These are phyloP conservation scores for Monosporascus cannonballus DNA, from an alignment of 2,329 filamentous ascomycete species.

Conservation along the genomic window DNA sequence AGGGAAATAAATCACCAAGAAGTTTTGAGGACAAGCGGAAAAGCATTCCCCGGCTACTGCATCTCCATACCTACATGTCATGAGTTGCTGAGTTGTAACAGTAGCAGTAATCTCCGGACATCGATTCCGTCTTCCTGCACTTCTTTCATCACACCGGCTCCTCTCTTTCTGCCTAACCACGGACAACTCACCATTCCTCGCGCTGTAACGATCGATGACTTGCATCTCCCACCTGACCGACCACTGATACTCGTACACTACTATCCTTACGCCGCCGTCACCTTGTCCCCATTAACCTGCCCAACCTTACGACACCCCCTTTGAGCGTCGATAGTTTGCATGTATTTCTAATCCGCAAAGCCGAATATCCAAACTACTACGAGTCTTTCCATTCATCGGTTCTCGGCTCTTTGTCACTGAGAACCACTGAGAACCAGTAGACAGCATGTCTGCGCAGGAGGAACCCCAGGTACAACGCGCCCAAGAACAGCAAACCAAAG, in stretches of 20 bases:
- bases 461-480: constrained; percentile 8
- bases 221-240: background rate
- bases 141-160: background rate
- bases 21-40: background rate
- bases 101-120: background rate
- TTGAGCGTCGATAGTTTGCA: background rate
- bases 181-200: background rate
- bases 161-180: background rate
- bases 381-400: too few relatives aligned
- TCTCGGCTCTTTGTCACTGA: background rate
- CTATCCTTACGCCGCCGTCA: too few relatives aligned
- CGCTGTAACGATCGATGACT: background rate
- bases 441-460: constrained; percentile 25
- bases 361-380: background rate
- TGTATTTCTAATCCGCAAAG: background rate
- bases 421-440: constrained; percentile 2
- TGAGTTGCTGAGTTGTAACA: background rate
- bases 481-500: constrained; percentile 8
- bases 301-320: background rate
- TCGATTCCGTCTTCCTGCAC: background rate
- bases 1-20: background rate
- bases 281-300: background rate
- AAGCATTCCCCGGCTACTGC: background rate
- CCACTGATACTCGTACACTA: too few relatives aligned
- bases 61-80: background rate